These are phyloP conservation scores for Saprolegnia diclina DNA, from an alignment of 352 stramenopile genomes.

Conservation along the genomic window DNA sequence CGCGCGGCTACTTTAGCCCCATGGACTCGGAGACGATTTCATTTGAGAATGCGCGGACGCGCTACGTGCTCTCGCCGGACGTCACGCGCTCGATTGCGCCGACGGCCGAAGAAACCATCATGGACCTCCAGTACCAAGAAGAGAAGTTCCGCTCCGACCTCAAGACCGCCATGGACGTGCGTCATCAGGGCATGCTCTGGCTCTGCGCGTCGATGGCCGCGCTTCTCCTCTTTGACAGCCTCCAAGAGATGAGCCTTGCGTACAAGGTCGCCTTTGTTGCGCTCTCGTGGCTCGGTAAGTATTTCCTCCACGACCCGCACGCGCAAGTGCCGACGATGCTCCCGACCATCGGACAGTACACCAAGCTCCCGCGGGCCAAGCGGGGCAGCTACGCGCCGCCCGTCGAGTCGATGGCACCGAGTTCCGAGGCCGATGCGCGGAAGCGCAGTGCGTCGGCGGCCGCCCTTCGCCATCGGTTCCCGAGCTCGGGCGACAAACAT, in stretches of 20 bases:
- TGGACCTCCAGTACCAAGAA: conserved; percentile 23
- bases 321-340: neutral
- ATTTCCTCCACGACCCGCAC: conserved; percentile 24
- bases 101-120: conserved; percentile 25
- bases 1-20: conserved; percentile 23
- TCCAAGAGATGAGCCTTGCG: conserved; percentile 22
- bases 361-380: neutral
- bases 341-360: conserved; percentile 6
- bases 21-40: conserved; percentile 23
- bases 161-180: conserved; percentile 6
- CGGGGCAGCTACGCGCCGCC: neutral
- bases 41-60: conserved; percentile 24
- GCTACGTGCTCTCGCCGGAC: conserved; percentile 19
- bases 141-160: conserved; percentile 23
- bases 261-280: conserved; percentile 20
- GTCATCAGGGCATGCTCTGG: conserved; percentile 22
- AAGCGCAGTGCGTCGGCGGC: neutral
- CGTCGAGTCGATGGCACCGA: neutral
- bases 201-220: conserved; percentile 14
- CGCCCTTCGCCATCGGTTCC: conserved; percentile 1
- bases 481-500: neutral
- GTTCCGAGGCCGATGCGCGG: neutral
- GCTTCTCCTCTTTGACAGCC: conserved; percentile 24
- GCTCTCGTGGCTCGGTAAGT: conserved; percentile 17
- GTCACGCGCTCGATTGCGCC: conserved; percentile 21